A percentile compares a stretch with the other conserved stretches of the same genome.
These are phyloP conservation scores for Aspergillus diversus DNA, from an alignment of 495 filamentous ascomycete genomes.

Conservation along the genomic window DNA sequence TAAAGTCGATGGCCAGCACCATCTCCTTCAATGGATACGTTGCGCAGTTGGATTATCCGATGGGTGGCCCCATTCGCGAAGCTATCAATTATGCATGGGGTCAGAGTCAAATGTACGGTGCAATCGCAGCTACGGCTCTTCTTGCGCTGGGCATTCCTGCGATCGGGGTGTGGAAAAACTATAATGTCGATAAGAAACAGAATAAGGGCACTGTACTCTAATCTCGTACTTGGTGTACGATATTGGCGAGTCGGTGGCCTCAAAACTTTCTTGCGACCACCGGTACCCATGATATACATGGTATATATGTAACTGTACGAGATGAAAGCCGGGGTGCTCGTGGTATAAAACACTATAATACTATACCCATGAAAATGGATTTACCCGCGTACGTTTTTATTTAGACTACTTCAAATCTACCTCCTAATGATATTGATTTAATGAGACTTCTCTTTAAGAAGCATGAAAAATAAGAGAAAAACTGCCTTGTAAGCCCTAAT, in stretches of 20 bases:
- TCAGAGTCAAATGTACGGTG: constrained; percentile 60
- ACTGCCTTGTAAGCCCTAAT: not conserved
- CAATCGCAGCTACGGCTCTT: constrained; percentile 55
- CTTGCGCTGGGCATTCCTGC: constrained; percentile 41
- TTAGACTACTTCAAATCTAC: not conserved
- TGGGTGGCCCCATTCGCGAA: constrained; percentile 54
- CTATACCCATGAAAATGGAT: no score
- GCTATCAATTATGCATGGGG: constrained; percentile 65
- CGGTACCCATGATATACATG: not conserved
- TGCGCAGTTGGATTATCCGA: constrained; percentile 55
- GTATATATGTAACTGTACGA: not conserved
- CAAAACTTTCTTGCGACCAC: no score
- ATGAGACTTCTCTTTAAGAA: no score
- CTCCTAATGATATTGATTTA: not conserved
- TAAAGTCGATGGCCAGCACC: constrained; percentile 51
- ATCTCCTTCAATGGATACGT: constrained; percentile 50
- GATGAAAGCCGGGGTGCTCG: no score
- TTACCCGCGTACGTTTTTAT: not conserved
- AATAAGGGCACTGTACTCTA: constrained; percentile 49
- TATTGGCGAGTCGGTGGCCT: no score
- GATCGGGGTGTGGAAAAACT: constrained; percentile 50
- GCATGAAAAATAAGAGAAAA: not conserved
- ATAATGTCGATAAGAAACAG: constrained; percentile 48
- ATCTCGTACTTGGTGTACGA: not conserved
- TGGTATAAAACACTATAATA: not conserved